These are phyloP conservation scores for Mycena floridula DNA, from an alignment of 768 basidiomycete genomes.

Conservation along the genomic window DNA sequence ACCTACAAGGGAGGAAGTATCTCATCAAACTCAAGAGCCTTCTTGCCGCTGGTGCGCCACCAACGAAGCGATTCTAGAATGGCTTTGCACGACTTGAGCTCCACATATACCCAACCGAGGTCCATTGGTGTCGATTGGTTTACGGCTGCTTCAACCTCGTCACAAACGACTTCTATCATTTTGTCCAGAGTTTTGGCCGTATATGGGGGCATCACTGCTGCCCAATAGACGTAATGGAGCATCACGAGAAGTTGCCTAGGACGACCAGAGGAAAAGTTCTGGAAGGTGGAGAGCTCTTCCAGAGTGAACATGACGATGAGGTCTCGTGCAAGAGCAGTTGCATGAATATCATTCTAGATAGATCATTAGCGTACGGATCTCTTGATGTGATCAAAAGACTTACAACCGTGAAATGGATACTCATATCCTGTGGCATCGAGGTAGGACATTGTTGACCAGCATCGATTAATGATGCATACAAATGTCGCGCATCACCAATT, in stretches of 20 bases:
- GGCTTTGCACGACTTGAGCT: background rate
- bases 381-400: background rate
- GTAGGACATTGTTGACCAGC: background rate
- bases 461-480: constrained; percentile 1
- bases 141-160: background rate
- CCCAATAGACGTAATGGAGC: constrained; percentile 3
- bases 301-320: background rate
- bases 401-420: background rate
- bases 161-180: background rate
- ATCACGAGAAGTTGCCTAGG: background rate
- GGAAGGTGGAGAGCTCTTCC: background rate
- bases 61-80: background rate
- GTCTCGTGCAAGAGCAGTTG: background rate
- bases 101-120: background rate
- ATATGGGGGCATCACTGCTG: constrained; percentile 1
- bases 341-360: background rate
- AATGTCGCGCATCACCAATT: constrained; percentile 1
- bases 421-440: background rate
- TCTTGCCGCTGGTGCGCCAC: constrained; percentile 3
- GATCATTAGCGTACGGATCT: background rate
- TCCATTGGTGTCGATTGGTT: background rate
- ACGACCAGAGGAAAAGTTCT: background rate
- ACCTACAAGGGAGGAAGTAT: no score
- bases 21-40: background rate
- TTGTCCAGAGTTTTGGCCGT: background rate